phyloP scores from a whole-genome alignment of 768 basidiomycete species.

The Naematelia encephala region DNA sequence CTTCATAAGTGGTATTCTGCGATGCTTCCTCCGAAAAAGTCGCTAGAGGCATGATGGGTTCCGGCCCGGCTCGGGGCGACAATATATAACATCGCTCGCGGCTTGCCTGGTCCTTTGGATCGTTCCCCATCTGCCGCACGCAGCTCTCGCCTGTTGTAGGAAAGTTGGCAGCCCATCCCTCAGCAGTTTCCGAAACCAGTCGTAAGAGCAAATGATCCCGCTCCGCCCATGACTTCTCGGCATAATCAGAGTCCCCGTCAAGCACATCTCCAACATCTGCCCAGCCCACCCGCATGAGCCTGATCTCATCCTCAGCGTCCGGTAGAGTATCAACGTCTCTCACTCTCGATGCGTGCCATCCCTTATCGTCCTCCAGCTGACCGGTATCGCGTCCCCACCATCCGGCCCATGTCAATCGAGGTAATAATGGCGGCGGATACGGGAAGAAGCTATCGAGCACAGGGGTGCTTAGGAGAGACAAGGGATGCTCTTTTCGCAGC shows the following conservation, averaged over 20 bases:
- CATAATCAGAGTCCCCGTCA: conserved; percentile 19
- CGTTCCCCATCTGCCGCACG: conserved; percentile 13
- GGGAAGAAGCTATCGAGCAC: conserved; percentile 49
- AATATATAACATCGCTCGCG: conserved; percentile 22
- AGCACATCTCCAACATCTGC: conserved; percentile 40
- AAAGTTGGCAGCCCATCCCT: conserved; percentile 29
- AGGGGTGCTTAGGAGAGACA: conserved; percentile 44
- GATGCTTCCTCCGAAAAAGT: neutral
- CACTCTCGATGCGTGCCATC: conserved; percentile 15
- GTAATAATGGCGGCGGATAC: conserved; percentile 46
- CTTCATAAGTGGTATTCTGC: neutral
- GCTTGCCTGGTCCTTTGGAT: neutral
- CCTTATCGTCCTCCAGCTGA: conserved; percentile 11
- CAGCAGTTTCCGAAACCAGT: conserved; percentile 21
- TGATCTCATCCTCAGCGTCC: conserved; percentile 21
- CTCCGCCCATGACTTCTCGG: conserved; percentile 18
- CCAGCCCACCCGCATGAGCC: conserved; percentile 34
- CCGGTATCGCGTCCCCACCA: conserved; percentile 41
- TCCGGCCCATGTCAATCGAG: conserved; percentile 26
- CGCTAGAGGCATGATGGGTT: neutral
- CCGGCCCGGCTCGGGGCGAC: conserved; percentile 4
- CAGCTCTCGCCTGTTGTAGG: conserved; percentile 12
- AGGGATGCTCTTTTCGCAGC: conserved; percentile 33
- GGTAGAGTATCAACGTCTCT: neutral
- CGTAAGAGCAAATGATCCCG: conserved; percentile 23